Base-by-base conservation (phyloP, 352 stramenopile species). In the Elongisporangium anandrum region DNA sequence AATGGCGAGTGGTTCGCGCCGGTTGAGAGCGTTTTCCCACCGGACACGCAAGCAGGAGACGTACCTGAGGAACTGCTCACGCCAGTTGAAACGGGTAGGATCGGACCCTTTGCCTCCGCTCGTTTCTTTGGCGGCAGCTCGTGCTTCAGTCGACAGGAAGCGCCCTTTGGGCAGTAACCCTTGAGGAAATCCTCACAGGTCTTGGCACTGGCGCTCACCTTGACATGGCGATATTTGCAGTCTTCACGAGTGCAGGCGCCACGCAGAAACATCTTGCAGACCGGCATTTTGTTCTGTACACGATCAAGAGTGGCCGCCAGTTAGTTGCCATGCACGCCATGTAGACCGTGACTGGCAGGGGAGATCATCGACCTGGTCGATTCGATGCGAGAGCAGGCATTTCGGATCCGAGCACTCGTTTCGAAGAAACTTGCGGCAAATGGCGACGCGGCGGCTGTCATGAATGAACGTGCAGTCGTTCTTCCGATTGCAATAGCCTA, bases 401-500 rank as follows among this genome's bases (percentile, higher is more conserved):
- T 74, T 73, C 21, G 69, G 50, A 53, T 92, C 75, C 21, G 57
- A 61, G 66, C 85, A 94, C 47, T 75, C 71, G 39, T 85, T 86
- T 47, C 77, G 77, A 51, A 88, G 58, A 38, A 94, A 94, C 55
- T 88, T 87, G 23, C 77, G 81, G 39, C 85, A 94, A 53, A 94
- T 86, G n/a, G 76, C 74, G 50, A 92, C 70, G n/a, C 77, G 82
- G 19, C 85, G 82, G 61, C 82, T 94, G 61, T 94, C 85, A 56
- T 94, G 85, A 59, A 94, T 87, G 64, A 88, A 92, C 57, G 74
- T 79, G 67, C 85, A 94, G 16, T 69, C 70, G 60, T 90, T 79
- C 64, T 88, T 83, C 52, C 90, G 88, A 56, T 90, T 94, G 68
- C 85, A 94, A 54, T 81, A 90, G 12, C 85, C 85, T 93, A 59